Evolutionary conservation across 805 yeast genomes (phyloP), one percentile per base, ranked within the genome.

Genomic region (Kodamaea nitidulidarum): DNA sequence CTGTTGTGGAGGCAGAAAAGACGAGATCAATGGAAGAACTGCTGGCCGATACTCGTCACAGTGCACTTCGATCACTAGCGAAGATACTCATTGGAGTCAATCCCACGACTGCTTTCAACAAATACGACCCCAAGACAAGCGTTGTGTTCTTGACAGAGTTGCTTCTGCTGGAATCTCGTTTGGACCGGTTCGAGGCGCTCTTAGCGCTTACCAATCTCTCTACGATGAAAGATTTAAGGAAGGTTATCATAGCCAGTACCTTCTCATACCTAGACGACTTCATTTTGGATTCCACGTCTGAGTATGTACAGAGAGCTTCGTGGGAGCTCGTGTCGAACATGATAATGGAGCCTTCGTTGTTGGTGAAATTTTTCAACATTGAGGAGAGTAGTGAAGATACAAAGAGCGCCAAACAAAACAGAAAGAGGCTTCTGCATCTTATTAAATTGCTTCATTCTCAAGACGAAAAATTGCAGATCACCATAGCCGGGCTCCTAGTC

Each of bases 151-250:
- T 78, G 31, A 65, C 74, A 21, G 76, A 74, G 36, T 51, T 72
- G 7, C 42, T 75, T 16, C 71, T 73, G 2, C 71, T 58, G 1
- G 56, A 56, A 34, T 57, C 68, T 1, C 45, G 47, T 3, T 47
- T 71, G 10, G 81, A 76, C 41, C 67, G 71, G 15, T 74, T 71
- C 47, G 83, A 80, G 49, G 63, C 80, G 0, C 59, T 85, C 28
- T 52, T 81, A 15, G 86, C 90, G 0, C 65, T 84, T 20, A 84
- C 91, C 1, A 85, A 84, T 55, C 47, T 82, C 6, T 75, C 87
- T 0, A 70, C 86, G 0, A 43, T 68, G 2, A 65, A 64, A 8
- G 67, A 70, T 7, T 60, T 71, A 18, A 63, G 56, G 9, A 60
- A 70, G 4, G 55, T 60, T 32, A 56, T 63, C 3, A 55, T 63